These are phyloP conservation scores for Clarireedia homoeocarpa DNA, from an alignment of 2,329 filamentous ascomycete genomes.

Conservation along the genomic window DNA sequence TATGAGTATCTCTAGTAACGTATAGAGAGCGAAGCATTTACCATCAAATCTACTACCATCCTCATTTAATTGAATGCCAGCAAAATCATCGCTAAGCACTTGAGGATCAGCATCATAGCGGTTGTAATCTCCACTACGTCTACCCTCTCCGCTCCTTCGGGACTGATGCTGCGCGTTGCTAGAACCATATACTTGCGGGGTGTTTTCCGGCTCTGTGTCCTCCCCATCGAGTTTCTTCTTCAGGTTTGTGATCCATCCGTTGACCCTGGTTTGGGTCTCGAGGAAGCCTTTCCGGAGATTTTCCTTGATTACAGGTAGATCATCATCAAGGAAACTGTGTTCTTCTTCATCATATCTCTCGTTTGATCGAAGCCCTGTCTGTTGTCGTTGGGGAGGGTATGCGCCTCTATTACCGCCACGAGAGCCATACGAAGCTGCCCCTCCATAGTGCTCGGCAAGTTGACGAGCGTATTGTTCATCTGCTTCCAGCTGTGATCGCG, in stretches of 20 bases:
- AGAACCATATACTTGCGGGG: constrained; percentile 25
- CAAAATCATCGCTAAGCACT: constrained; percentile 84
- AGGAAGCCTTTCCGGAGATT: constrained; percentile 91
- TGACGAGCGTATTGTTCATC: constrained; percentile 90
- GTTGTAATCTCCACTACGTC: constrained; percentile 78
- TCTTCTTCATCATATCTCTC: constrained; percentile 55
- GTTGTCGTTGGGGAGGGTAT: constrained; percentile 34
- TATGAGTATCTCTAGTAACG: constrained; percentile 20
- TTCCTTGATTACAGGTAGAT: constrained; percentile 85
- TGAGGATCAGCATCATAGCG: constrained; percentile 93
- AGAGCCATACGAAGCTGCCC: constrained; percentile 48
- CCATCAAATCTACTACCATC: constrained; percentile 49
- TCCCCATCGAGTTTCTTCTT: constrained; percentile 93
- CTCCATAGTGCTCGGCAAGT: constrained; percentile 78
- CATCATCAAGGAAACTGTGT: constrained; percentile 91
- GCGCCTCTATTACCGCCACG: constrained; percentile 31
- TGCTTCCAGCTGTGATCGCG: constrained; percentile 75
- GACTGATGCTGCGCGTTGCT: constrained; percentile 18
- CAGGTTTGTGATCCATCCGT: constrained; percentile 82
- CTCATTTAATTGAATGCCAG: constrained; percentile 57
- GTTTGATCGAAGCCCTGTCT: constrained; percentile 48
- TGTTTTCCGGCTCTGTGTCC: constrained; percentile 46
- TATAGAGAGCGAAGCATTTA: neutral
- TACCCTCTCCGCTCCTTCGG: constrained; percentile 53
- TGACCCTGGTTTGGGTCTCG: constrained; percentile 89